Percentiles rank a stretch among this genome's conserved stretches.
phyloP scores from a whole-genome alignment of 768 basidiomycete genomes.

The Lactarius psammicola region DNA sequence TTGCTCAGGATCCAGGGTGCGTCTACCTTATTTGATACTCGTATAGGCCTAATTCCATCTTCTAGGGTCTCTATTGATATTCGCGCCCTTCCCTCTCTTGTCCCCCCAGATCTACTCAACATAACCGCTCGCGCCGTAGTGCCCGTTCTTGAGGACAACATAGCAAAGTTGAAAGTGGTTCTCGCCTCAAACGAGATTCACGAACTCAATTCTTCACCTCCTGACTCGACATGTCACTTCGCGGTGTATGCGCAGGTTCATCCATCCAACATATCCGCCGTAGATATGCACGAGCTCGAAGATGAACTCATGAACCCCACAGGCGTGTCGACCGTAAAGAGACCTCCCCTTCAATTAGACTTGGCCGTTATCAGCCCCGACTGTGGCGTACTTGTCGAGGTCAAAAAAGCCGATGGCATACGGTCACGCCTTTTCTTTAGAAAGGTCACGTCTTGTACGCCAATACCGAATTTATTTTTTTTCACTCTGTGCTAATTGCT shows the following conservation, averaged over 20 bases:
- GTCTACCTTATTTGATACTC: conserved; percentile 24
- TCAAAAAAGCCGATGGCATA: conserved; percentile 65
- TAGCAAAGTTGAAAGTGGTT: conserved; percentile 14
- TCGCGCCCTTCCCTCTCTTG: conserved; percentile 19
- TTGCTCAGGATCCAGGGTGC: conserved; percentile 64
- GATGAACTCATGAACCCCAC: conserved; percentile 72
- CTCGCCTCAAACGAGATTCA: conserved; percentile 19
- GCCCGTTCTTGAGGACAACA: conserved; percentile 21
- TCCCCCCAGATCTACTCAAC: conserved; percentile 13
- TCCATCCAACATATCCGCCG: conserved; percentile 50
- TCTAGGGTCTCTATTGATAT: conserved; percentile 16
- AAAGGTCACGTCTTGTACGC: conserved; percentile 46
- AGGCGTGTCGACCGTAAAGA: conserved; percentile 57
- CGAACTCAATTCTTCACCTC: conserved; percentile 11
- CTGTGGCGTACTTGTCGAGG: conserved; percentile 72
- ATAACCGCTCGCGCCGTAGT: conserved; percentile 25
- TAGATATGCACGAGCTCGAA: conserved; percentile 67
- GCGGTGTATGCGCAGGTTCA: conserved; percentile 62
- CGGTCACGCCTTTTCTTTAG: conserved; percentile 42
- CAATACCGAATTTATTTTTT: background rate
- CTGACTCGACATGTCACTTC: conserved; percentile 60
- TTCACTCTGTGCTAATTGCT: background rate
- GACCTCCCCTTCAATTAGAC: conserved; percentile 57
- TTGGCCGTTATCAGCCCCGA: conserved; percentile 74
- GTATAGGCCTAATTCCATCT: background rate